These are phyloP conservation scores for Amanita polypyramis DNA, from an alignment of 768 basidiomycete species.

Conservation along the genomic window DNA sequence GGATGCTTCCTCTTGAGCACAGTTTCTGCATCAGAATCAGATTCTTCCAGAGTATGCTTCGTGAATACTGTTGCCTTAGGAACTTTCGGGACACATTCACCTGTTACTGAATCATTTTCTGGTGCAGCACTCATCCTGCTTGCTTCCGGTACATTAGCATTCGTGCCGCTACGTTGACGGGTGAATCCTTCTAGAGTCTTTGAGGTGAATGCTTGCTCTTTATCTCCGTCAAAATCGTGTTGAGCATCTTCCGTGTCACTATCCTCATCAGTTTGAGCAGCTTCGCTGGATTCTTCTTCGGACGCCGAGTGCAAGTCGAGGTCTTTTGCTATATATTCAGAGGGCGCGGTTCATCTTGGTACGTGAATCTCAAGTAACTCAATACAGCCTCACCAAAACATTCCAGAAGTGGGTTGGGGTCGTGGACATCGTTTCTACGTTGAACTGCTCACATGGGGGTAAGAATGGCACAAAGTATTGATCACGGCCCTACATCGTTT, in stretches of 20 bases:
- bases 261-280: slow-evolving; percentile 15
- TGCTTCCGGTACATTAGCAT: neutral
- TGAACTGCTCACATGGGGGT: neutral
- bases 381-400: slow-evolving; percentile 35
- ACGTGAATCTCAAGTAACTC: neutral
- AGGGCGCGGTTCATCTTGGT: neutral
- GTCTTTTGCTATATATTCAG: slow-evolving; percentile 21
- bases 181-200: slow-evolving; percentile 13
- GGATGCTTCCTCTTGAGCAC: neutral
- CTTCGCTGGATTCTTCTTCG: slow-evolving; percentile 27
- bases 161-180: neutral
- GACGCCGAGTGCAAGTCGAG: slow-evolving; percentile 44
- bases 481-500: slow-evolving; percentile 7
- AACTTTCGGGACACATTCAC: neutral
- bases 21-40: slow-evolving; percentile 2
- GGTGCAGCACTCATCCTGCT: no score
- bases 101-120: slow-evolving; percentile 2
- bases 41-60: neutral
- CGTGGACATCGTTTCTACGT: slow-evolving; percentile 3
- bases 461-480: neutral
- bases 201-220: slow-evolving; percentile 12
- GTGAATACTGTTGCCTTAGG: neutral
- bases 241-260: slow-evolving; percentile 18
- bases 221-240: neutral
- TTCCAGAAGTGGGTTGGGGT: slow-evolving; percentile 33